phyloP scores from a whole-genome alignment of 148 eudicot genomes.

The Suaeda aralocaspica region DNA sequence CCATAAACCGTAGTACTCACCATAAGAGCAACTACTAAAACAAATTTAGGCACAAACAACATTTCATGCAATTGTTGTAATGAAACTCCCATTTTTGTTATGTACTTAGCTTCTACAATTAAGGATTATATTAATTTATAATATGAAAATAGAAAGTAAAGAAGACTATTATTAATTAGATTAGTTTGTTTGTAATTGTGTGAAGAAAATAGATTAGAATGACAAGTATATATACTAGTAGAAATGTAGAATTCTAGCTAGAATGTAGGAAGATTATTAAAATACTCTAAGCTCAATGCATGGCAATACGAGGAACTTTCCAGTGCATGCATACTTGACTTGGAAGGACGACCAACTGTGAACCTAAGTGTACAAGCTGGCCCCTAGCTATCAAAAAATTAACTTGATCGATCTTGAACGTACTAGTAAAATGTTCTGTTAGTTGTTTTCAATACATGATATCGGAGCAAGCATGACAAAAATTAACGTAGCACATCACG shows the following conservation, averaged over 20 bases:
- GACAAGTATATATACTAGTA: slow-evolving; percentile 17
- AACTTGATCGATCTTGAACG: too few species aligned
- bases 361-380: slow-evolving; percentile 1
- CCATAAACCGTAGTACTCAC: slow-evolving; percentile 24
- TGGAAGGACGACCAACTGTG: not conserved
- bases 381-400: not conserved
- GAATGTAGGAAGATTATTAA: not conserved
- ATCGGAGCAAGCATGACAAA: too few species aligned
- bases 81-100: not conserved
- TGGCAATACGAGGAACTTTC: not conserved
- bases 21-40: slow-evolving; percentile 15
- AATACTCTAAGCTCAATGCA: not conserved
- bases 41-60: not conserved
- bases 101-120: too few species aligned
- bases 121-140: too few species aligned
- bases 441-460: too few species aligned
- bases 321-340: not conserved
- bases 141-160: not conserved
- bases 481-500: too few species aligned
- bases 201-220: not conserved
- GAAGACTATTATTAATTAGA: not conserved
- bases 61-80: not conserved
- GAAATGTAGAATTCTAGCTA: too few species aligned
- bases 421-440: too few species aligned
- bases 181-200: not conserved